phyloP scores from a whole-genome alignment of 768 basidiomycete genomes.

The Chlorophyllum brunneum region DNA sequence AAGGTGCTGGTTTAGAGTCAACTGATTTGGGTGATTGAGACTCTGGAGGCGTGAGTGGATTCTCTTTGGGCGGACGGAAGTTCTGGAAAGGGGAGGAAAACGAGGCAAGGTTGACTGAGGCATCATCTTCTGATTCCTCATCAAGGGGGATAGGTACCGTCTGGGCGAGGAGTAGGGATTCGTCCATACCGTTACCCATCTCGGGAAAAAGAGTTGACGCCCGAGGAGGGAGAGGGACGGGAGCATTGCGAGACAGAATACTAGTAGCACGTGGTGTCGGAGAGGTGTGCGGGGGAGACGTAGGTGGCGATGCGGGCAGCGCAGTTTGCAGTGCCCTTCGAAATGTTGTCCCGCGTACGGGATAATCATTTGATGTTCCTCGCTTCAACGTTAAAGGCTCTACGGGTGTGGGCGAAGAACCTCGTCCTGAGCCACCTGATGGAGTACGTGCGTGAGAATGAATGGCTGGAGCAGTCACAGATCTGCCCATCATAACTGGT shows the following conservation, averaged over 20 bases:
- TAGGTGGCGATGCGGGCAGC: conserved; percentile 35
- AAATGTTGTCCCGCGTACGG: conserved; percentile 26
- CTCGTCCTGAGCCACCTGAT: conserved; percentile 31
- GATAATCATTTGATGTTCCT: conserved; percentile 37
- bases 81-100: conserved; percentile 68
- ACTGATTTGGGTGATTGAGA: conserved; percentile 50
- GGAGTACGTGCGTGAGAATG: conserved; percentile 36
- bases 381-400: conserved; percentile 32
- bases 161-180: conserved; percentile 67
- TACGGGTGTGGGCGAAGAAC: conserved; percentile 29
- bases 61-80: conserved; percentile 29
- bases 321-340: conserved; percentile 35
- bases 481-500: conserved; percentile 37
- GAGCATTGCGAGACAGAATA: conserved; percentile 18
- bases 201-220: conserved; percentile 42
- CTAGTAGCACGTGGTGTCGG: conserved; percentile 26
- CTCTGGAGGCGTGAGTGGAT: conserved; percentile 30
- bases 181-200: conserved; percentile 39
- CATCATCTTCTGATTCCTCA: conserved; percentile 65
- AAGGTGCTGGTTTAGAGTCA: conserved; percentile 42
- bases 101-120: conserved; percentile 60
- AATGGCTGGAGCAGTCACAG: conserved; percentile 34
- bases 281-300: conserved; percentile 26
- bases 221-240: conserved; percentile 33
- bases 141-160: conserved; percentile 73